phyloP scores from a whole-genome alignment of 2,329 filamentous ascomycete genomes.

The Aspergillus calidoustus region DNA sequence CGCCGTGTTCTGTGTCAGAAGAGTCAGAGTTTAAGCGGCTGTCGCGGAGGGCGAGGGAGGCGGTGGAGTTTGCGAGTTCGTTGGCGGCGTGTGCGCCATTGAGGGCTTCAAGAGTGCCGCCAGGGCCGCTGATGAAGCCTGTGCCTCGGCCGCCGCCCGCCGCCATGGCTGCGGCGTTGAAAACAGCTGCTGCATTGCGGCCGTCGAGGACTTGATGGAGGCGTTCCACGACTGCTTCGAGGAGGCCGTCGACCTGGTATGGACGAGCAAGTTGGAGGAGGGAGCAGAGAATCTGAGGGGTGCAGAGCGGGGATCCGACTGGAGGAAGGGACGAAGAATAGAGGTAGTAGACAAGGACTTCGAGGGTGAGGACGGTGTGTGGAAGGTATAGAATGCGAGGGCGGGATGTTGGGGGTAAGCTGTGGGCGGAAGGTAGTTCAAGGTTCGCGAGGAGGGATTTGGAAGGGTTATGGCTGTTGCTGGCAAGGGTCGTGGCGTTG shows the following conservation, averaged over 20 bases:
- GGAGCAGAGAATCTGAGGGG: slow-evolving; percentile 93
- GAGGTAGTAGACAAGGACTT: slow-evolving; percentile 87
- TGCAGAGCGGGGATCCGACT: slow-evolving; percentile 77
- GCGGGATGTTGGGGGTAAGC: slow-evolving; percentile 63
- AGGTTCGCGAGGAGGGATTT: slow-evolving; percentile 47
- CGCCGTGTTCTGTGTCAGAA: slow-evolving; percentile 45
- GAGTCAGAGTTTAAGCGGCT: slow-evolving; percentile 42
- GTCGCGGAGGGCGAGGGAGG: slow-evolving; percentile 31
- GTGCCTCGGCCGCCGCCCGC: slow-evolving; percentile 89
- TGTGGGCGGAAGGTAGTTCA: slow-evolving; percentile 58
- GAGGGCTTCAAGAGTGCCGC: slow-evolving; percentile 48
- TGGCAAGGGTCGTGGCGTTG: slow-evolving; percentile 47
- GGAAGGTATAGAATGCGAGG: slow-evolving; percentile 90
- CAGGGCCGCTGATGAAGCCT: slow-evolving; percentile 65
- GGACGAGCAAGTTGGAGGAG: slow-evolving; percentile 90
- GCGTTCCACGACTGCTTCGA: slow-evolving; percentile 90
- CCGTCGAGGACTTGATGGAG: slow-evolving; percentile 89
- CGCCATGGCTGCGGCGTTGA: slow-evolving; percentile 98
- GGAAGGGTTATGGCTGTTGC: slow-evolving; percentile 35
- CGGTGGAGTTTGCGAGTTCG: slow-evolving; percentile 28
- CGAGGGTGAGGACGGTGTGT: slow-evolving; percentile 86
- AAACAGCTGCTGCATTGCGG: slow-evolving; percentile 92
- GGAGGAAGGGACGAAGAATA: slow-evolving; percentile 90
- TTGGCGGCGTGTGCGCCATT: slow-evolving; percentile 39
- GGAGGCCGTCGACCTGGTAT: slow-evolving; percentile 87